Percentiles rank a stretch among this genome's conserved stretches.
phyloP scores from a whole-genome alignment of 305 asterid species.

The Withania somnifera region DNA sequence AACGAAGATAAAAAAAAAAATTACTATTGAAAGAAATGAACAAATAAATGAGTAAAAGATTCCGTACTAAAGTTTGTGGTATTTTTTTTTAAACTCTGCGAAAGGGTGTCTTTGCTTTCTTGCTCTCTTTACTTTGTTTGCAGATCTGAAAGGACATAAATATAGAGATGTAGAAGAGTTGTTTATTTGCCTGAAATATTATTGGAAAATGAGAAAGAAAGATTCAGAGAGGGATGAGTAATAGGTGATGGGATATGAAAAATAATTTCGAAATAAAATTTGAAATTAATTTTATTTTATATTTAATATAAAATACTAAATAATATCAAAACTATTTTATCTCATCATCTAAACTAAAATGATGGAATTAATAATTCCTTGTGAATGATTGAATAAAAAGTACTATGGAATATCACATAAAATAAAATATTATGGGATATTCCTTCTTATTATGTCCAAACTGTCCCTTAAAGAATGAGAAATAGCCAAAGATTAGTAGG shows the following conservation, averaged over 20 bases:
- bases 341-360: no score
- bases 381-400: no score
- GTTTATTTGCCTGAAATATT: not conserved
- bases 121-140: not conserved
- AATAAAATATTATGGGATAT: no score
- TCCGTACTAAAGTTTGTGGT: not conserved
- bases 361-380: no score
- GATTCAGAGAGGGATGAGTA: not conserved
- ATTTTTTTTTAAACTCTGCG: not conserved
- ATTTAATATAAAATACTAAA: no score
- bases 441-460: no score
- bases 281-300: no score
- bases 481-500: not conserved
- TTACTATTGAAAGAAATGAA: not conserved
- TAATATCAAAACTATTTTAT: no score
- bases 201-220: not conserved
- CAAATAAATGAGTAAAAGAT: not conserved
- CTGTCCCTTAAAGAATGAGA: not conserved
- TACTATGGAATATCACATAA: no score
- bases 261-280: no score
- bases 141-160: not conserved
- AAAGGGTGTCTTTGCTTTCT: not conserved
- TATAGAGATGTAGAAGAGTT: not conserved
- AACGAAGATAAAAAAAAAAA: not conserved
- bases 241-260: no score